These are phyloP conservation scores for Pseudocercospora crystallina DNA, from an alignment of 2,329 filamentous ascomycete species.

Conservation along the genomic window DNA sequence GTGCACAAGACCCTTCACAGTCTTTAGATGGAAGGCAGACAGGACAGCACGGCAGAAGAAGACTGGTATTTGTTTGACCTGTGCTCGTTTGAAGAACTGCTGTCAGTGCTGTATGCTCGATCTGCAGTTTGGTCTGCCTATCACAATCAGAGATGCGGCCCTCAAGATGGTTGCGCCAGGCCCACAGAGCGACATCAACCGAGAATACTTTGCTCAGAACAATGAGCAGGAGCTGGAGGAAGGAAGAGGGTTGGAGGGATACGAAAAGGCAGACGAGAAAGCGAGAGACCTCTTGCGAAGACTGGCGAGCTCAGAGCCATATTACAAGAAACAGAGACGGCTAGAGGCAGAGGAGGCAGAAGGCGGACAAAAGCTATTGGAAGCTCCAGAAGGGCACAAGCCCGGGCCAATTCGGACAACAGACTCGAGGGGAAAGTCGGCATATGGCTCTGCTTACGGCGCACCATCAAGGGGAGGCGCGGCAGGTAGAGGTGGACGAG, in stretches of 20 bases:
- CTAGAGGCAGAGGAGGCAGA: conserved; percentile 50
- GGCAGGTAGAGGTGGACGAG: conserved; percentile 35
- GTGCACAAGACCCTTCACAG: conserved; percentile 91
- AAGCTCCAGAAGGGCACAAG: conserved; percentile 40
- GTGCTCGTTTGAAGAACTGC: conserved; percentile 96
- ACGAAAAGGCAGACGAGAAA: conserved; percentile 97
- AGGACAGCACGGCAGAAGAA: conserved; percentile 88
- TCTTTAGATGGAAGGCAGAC: conserved; percentile 93
- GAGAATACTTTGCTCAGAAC: conserved; percentile 97
- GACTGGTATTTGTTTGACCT: conserved; percentile 94
- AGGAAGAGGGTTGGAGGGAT: conserved; percentile 81
- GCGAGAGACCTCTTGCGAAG: conserved; percentile 81
- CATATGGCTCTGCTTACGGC: conserved; percentile 34
- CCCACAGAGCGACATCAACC: conserved; percentile 86
- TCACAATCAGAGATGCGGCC: conserved; percentile 91
- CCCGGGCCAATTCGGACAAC: conserved; percentile 78
- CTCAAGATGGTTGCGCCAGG: conserved; percentile 97
- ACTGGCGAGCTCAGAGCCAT: conserved; percentile 88
- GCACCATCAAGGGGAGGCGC: conserved; percentile 12
- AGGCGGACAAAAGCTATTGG: conserved; percentile 44
- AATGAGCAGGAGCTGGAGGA: conserved; percentile 95
- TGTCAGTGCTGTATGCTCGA: conserved; percentile 99
- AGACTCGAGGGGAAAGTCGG: conserved; percentile 45
- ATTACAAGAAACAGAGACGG: conserved; percentile 82
- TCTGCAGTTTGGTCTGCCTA: conserved; percentile 90